Base-by-base conservation (phyloP, 2,329 filamentous ascomycete species). In the Paradendryphiella salina region DNA sequence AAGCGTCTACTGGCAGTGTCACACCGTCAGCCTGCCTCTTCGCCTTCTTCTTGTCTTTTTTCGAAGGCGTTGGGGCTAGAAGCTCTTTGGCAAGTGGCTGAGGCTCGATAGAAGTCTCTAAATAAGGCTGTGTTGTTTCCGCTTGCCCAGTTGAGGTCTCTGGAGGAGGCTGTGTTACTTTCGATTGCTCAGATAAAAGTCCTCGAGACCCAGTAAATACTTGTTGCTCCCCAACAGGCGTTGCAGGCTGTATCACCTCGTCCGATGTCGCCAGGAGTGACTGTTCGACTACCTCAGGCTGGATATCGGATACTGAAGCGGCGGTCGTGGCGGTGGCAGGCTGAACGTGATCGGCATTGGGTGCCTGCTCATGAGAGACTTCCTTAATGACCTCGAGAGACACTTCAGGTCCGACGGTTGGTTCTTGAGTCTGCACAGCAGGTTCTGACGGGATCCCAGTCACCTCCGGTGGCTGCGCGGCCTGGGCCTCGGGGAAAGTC, bases 21-120 rank as follows among this genome's bases (percentile, higher is more conserved):
- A 32, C 50, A n/a, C 37, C 49, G 9, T 50, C 59, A 10, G 57
- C 57, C 21, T 60, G 57, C 18, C 47, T 57, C 43, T 65, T 66
- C 3, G 34, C 48, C 42, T 64, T 67, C 46, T 66, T 66, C 40
- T 56, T 59, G 21, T 62, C 59, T 46, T 65, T 58, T 41, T 58
- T 60, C 2, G 59, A 61, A 21, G 41, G 45, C 18, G 44, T 20
- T 13, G 44, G 11, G n/a, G 26, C 42, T 31, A 3, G 21, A 17
- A 57, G 53, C 28, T 66, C 56, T 6, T 46, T 38, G 3, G 15
- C 23, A 4, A 34, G 47, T 14, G 43, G 14, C 11, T 47, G 35
- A 21, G 42, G 38, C 38, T 50, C 56, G 21, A 39, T 46, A 33
- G 59, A 52, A 15, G 61, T 35, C 2, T 46, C 63, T 41, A 55